These are phyloP conservation scores for Penicillium argentinense DNA, from an alignment of 495 filamentous ascomycete genomes.

Conservation along the genomic window DNA sequence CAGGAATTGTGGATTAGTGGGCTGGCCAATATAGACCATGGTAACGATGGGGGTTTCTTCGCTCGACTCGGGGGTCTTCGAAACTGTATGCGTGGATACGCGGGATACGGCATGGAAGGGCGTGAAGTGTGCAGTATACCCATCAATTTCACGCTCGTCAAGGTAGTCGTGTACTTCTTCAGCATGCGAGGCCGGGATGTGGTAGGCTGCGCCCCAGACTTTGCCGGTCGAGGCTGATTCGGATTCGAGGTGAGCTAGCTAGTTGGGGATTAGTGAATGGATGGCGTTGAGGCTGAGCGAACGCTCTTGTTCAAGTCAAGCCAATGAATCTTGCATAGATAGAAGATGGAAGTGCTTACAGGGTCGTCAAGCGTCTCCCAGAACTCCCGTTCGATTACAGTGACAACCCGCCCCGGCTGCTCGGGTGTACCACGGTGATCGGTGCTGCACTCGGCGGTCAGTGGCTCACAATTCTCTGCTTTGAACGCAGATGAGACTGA, in stretches of 20 bases:
- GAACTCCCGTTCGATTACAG: slow-evolving; percentile 76
- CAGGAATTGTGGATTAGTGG: slow-evolving; percentile 90
- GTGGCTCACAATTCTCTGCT: not conserved
- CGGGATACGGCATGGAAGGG: slow-evolving; percentile 63
- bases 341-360: too few species aligned
- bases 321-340: too few species aligned
- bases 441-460: slow-evolving; percentile 48
- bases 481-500: not conserved
- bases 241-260: slow-evolving; percentile 39
- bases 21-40: slow-evolving; percentile 94
- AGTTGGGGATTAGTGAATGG: not conserved
- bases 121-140: slow-evolving; percentile 87
- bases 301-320: too few species aligned
- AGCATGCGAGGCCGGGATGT: slow-evolving; percentile 71
- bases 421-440: slow-evolving; percentile 93
- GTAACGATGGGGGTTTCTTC: slow-evolving; percentile 45
- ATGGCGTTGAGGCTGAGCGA: not conserved
- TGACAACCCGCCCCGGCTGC: slow-evolving; percentile 88
- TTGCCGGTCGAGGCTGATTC: slow-evolving; percentile 48
- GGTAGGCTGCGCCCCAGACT: slow-evolving; percentile 93
- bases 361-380: slow-evolving; percentile 78
- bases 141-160: slow-evolving; percentile 95
- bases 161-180: slow-evolving; percentile 86
- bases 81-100: not conserved
- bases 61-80: not conserved